These are phyloP conservation scores for Craterostigma plantagineum DNA, from an alignment of 257 asterid species.

Conservation along the genomic window DNA sequence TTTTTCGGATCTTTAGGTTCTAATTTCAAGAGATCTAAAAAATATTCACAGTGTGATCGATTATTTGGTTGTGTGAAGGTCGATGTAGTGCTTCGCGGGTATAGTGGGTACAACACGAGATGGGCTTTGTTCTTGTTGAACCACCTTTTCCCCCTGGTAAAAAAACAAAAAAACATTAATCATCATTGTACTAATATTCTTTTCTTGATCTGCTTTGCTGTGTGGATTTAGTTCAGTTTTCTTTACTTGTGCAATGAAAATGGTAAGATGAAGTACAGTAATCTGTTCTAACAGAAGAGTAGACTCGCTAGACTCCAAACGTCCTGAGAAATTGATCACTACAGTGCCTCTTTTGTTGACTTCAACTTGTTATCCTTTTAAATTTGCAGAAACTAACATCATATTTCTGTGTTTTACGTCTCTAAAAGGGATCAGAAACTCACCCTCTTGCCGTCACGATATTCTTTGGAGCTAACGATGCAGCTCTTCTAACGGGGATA, in stretches of 20 bases:
- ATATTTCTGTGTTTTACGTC: background rate
- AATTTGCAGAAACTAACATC: background rate
- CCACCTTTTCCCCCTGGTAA: conserved; percentile 70
- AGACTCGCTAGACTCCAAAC: no score
- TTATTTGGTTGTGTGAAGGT: conserved; percentile 29
- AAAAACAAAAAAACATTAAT: no score
- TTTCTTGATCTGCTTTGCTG: conserved; percentile 5
- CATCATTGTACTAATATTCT: conserved; percentile 2
- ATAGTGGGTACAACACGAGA: conserved; percentile 80
- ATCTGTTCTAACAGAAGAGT: no score
- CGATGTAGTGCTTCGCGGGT: conserved; percentile 81
- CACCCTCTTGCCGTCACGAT: conserved; percentile 60
- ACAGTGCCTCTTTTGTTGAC: no score
- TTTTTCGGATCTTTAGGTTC: background rate
- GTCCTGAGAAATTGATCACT: no score
- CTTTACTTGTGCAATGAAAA: no score
- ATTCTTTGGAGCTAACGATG: conserved; percentile 90
- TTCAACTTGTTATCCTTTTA: no score
- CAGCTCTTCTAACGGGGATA: conserved; percentile 56
- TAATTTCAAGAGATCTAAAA: background rate
- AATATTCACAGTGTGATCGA: background rate
- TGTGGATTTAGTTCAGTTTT: no score
- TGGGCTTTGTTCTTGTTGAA: conserved; percentile 89
- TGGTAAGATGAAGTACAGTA: no score
- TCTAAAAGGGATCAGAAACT: conserved; percentile 29